Conservation (phyloP, 352 stramenopile genomes). For the Pythium sukuiense region DNA sequence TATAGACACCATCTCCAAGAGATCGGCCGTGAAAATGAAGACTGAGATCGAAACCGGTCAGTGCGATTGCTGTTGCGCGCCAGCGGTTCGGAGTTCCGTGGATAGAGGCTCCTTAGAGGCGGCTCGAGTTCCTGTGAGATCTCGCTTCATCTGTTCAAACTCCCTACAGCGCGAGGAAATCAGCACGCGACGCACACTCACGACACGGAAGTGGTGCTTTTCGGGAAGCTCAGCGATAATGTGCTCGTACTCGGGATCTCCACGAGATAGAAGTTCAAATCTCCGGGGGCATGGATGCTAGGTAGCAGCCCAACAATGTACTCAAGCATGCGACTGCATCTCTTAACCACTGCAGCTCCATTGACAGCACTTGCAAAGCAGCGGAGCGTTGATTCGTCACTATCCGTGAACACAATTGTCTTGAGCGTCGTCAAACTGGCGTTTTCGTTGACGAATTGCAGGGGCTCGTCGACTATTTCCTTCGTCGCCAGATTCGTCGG, state of each 20-base stretch:
- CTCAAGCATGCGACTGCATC: not conserved
- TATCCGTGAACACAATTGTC: slow-evolving; percentile 44
- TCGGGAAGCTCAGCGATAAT: slow-evolving; percentile 3
- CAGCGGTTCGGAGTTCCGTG: slow-evolving; percentile 29
- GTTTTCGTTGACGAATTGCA: slow-evolving; percentile 15
- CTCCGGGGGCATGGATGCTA: no score
- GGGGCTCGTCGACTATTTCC: slow-evolving; percentile 33
- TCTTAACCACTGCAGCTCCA: not conserved
- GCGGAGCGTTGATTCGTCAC: slow-evolving; percentile 35
- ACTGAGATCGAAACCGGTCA: slow-evolving; percentile 21
- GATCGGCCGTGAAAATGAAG: slow-evolving; percentile 7
- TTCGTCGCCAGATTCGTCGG: slow-evolving; percentile 11
- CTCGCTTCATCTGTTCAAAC: slow-evolving; percentile 5
- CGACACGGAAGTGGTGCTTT: not conserved
- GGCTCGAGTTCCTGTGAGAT: no score
- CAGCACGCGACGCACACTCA: slow-evolving; percentile 14
- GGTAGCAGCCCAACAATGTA: not conserved
- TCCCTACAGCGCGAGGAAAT: not conserved
- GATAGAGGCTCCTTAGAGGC: slow-evolving; percentile 25
- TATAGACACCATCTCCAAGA: slow-evolving; percentile 18
- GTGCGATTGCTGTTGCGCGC: slow-evolving; percentile 22
- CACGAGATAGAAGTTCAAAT: slow-evolving; percentile 1
- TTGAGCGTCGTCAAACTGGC: slow-evolving; percentile 14
- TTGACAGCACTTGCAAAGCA: slow-evolving; percentile 30
- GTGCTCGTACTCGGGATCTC: slow-evolving; percentile 6